A percentile compares a stretch with the other conserved stretches of the same genome.
Evolutionary conservation across 139 green algal genomes (phyloP).

Genomic region (Prasinococcaceae sp.): DNA sequence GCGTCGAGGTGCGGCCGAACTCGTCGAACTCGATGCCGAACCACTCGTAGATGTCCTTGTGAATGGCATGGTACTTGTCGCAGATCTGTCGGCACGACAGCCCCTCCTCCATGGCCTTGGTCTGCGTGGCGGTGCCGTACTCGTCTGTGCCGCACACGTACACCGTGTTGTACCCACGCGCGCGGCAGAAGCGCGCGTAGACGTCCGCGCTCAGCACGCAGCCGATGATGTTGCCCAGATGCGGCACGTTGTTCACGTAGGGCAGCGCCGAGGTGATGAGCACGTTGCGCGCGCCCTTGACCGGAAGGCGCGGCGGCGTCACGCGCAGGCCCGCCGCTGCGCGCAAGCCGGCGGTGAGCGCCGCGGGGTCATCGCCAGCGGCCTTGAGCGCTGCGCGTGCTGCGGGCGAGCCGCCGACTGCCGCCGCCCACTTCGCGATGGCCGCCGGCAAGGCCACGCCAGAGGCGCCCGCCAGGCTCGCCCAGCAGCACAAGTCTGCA

Average conservation of each 20-base stretch:
- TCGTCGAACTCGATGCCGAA: slow-evolving; percentile 92
- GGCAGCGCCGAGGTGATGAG: slow-evolving; percentile 85
- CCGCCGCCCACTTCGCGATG: no score
- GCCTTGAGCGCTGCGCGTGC: no score
- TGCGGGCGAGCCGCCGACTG: no score
- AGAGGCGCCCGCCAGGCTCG: no score
- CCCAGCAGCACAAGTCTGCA: no score
- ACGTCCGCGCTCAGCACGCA: slow-evolving; percentile 87
- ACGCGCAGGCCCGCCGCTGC: no score
- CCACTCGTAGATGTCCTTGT: slow-evolving; percentile 86
- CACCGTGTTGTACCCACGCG: slow-evolving; percentile 72
- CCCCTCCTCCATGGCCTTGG: slow-evolving; percentile 92
- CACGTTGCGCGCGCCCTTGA: slow-evolving; percentile 36
- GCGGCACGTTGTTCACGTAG: slow-evolving; percentile 99
- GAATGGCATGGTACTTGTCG: slow-evolving; percentile 96
- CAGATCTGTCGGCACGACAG: slow-evolving; percentile 81
- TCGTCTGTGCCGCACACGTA: slow-evolving; percentile 96
- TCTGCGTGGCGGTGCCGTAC: slow-evolving; percentile 96
- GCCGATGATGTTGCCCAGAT: slow-evolving; percentile 98
- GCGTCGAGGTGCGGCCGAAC: slow-evolving; percentile 81
- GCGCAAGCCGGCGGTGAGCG: no score
- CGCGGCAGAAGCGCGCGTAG: slow-evolving; percentile 78
- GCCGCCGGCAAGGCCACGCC: no score
- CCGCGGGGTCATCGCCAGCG: no score
- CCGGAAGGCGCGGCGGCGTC: no score